Evolutionary conservation across 129 eudicot species (phyloP), one percentile per base, ranked within the genome.

Genomic region (Rutidosis leptorrhynchoides): DNA sequence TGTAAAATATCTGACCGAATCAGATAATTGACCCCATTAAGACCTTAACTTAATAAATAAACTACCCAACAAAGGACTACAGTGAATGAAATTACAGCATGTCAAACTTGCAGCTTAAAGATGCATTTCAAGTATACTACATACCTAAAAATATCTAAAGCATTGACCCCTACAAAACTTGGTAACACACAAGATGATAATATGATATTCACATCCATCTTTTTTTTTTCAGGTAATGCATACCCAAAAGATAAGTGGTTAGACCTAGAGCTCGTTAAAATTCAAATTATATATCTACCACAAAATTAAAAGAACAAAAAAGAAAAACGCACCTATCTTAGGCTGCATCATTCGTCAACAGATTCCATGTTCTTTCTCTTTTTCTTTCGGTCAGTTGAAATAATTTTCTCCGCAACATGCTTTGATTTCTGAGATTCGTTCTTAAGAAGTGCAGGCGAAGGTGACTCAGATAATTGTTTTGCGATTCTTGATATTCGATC

Each of bases 381-480:
- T 29, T 75, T 59, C 71, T 79, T 87, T 65, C 62, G 23, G 60
- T 58, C 74, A 16, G 45, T 28, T 37, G 46, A 33, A 67, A 78
- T 51, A 22, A 46, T 42, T 58, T 65, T 64, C 17, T 79, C 64
- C 74, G 69, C 21, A 42, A 80, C 82, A 65, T 60, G 64, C 29
- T 16, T 54, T 33, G 65, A 54, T 55, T 21, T 29, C 51, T 65
- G 67, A 49, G 78, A 30, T 45, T 65, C 79, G 55, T 45, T 55
- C 28, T 58, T 68, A 33, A 60, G 68, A 51, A 51, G 28, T 3
- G 63, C 33, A 10, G 74, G 79, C 1, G 63, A 48, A 10, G 79
- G 79, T 16, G 79, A 60, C 74, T 67, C 69, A 2, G 79, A 75
- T 49, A 75, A 32, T 26, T 75, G 64, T 75, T 75, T 75, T 1